Conservation (phyloP, 441 rosid species). For the Biscutella auriculata region DNA sequence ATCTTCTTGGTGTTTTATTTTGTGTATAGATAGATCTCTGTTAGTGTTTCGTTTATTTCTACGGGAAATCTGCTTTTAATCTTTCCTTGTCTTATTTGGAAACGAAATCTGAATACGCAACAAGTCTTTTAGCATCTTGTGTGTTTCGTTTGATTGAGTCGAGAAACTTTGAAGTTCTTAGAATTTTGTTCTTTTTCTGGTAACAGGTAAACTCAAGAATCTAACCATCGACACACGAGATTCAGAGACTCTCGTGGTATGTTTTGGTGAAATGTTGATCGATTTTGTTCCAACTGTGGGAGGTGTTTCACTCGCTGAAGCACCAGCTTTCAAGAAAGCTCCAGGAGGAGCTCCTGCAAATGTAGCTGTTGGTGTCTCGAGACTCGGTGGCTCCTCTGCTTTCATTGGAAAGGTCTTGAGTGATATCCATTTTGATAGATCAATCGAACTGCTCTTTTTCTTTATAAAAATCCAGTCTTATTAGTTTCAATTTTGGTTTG, state of each 20-base stretch:
- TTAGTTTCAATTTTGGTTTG: not conserved
- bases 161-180: not conserved
- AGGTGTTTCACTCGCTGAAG: conserved; percentile 92
- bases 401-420: conserved; percentile 81
- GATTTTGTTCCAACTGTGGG: conserved; percentile 87
- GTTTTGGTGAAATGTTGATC: conserved; percentile 93
- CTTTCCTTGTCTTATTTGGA: too few species aligned
- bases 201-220: conserved; percentile 34
- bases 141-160: not conserved
- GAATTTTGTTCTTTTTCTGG: not conserved
- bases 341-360: conserved; percentile 99
- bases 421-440: not conserved
- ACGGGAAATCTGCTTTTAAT: too few species aligned
- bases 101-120: not conserved
- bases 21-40: conserved; percentile 22
- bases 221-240: conserved; percentile 12
- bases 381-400: conserved; percentile 90
- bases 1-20: conserved; percentile 5
- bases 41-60: not conserved
- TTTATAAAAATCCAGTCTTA: not conserved
- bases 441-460: not conserved
- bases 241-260: conserved; percentile 43
- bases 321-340: conserved; percentile 94
- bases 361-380: conserved; percentile 86
- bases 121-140: not conserved